Conservation (phyloP, 2,329 filamentous ascomycete genomes). For the Xylariales sp. region DNA sequence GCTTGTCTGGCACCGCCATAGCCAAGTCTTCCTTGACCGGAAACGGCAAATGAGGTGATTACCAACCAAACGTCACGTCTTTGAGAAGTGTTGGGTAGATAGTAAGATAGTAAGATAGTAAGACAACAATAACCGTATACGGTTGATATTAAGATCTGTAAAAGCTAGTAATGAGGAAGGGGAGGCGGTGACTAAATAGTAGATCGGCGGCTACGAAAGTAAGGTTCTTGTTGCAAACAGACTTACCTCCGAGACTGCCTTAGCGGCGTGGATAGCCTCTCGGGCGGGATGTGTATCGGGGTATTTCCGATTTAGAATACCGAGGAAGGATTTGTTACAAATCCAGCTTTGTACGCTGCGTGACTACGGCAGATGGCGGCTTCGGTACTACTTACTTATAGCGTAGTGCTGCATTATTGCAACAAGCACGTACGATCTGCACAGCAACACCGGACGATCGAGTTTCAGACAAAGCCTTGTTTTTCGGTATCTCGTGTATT, state of each 20-base stretch:
- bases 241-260: too few relatives aligned
- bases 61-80: not conserved
- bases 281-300: not conserved
- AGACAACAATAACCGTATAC: not conserved
- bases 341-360: too few relatives aligned
- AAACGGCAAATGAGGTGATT: conserved; percentile 28
- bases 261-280: not conserved
- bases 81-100: not conserved
- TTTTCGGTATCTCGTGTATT: not conserved
- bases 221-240: too few relatives aligned
- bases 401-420: too few relatives aligned
- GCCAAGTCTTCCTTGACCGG: conserved; percentile 12
- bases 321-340: not conserved
- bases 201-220: too few relatives aligned
- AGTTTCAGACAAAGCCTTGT: too few relatives aligned
- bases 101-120: not conserved
- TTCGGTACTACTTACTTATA: too few relatives aligned
- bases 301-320: not conserved
- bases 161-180: not conserved
- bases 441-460: too few relatives aligned
- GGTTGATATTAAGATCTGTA: not conserved
- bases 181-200: not conserved
- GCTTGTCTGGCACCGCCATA: not conserved
- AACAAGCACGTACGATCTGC: not conserved
- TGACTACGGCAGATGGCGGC: too few relatives aligned